Base-by-base conservation (phyloP, 2,329 filamentous ascomycete species). In the Grosmannia huntii region DNA sequence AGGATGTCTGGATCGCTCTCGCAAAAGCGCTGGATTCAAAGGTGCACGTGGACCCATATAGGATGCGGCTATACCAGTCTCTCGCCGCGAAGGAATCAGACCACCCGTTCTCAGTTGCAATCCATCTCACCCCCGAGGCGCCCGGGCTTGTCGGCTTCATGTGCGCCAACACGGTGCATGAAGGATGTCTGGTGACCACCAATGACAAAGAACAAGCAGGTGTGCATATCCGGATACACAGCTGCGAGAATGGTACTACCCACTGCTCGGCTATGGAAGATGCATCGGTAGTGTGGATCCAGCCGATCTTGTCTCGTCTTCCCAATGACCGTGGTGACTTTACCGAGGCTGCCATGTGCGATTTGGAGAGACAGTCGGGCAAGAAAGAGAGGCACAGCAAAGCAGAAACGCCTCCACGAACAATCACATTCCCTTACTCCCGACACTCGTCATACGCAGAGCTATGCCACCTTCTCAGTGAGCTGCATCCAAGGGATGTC, bases 361-460 rank as follows among this genome's bases (percentile, higher is more conserved):
- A 38, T 14, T 14, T 38, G 12, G 36, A 14, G 36, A 38, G 36
- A 38, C 12, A 38, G 12, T 14, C 36, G 41, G n/a, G 51, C 4
- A 1, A n/a, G 19, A n/a, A 36, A 16, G 23, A n/a, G 27, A 21
- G 14, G 49, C 52, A 25, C n/a, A 53, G 33, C 23, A 7, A 27
- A 14, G 1, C 14, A 11, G 53, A 50, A n/a, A 19, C 25, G 10
- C 11, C 5, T 16, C 71, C 77, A 0, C 71, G 64, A 14, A 66
- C 66, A 0, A 80, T 85, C 3, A 72, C 68, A 0, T 96, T 96
- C 63, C 89, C 91, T 0, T 96, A 91, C 66, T 92, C 92, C 0
- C 81, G 92, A 1, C 92, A 97, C 69, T 95, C 92, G 0, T 95
- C 89, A 0, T 92, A 94, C 60, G 73, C 76, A 0, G 92, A 96